Conservation (phyloP, 306 rosid genomes). For the Fragaria ananassa region DNA sequence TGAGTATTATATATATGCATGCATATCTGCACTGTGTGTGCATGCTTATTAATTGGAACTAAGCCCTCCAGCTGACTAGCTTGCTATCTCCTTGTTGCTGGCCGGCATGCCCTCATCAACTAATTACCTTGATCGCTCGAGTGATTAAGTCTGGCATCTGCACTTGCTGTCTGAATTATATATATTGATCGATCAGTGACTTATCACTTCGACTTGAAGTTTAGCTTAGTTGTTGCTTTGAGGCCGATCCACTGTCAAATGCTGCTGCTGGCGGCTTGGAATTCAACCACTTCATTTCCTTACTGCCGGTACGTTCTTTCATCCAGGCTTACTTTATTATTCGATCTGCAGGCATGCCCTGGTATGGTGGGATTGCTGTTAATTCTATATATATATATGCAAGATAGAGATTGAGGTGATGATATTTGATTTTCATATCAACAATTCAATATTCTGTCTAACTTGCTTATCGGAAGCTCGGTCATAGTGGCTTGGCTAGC, state of each 20-base stretch:
- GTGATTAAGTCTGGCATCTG: neutral
- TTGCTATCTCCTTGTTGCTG: neutral
- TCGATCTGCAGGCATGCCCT: neutral
- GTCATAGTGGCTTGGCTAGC: neutral
- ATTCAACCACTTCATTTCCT: slow-evolving; percentile 16
- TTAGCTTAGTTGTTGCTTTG: slow-evolving; percentile 25
- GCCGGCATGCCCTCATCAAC: neutral
- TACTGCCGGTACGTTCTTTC: slow-evolving; percentile 33
- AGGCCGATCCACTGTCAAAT: slow-evolving; percentile 6
- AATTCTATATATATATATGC: neutral
- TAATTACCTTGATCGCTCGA: neutral
- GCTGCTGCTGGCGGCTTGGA: slow-evolving; percentile 31
- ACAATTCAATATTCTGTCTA: neutral
- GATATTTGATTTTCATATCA: neutral
- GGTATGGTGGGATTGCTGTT: neutral
- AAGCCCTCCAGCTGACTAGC: neutral
- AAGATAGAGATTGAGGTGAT: neutral
- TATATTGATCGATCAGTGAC: neutral
- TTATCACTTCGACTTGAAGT: neutral
- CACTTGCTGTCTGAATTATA: slow-evolving; percentile 23
- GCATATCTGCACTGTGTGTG: neutral
- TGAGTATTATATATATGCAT: neutral
- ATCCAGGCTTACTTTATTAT: neutral
- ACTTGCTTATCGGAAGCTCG: neutral
- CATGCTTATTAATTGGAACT: neutral